phyloP scores from a whole-genome alignment of 305 asterid species.

The Solanum chacoense region DNA sequence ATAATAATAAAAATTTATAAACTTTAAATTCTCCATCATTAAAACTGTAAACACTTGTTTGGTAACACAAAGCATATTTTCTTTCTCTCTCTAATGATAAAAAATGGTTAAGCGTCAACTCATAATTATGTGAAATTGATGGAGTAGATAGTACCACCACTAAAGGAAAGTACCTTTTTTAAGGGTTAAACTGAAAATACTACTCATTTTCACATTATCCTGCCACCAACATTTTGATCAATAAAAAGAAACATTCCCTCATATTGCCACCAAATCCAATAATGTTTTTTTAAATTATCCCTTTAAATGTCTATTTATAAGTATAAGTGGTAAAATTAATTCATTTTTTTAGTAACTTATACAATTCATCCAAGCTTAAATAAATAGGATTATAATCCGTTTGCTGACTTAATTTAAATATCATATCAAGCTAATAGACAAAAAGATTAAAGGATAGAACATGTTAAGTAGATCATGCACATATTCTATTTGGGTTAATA shows the following conservation, averaged over 20 bases:
- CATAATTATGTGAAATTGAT: conserved; percentile 1
- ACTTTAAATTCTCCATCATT: not conserved
- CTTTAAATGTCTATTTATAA: not conserved
- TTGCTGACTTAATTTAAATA: not conserved
- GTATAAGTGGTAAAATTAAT: not conserved
- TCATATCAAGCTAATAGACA: not conserved
- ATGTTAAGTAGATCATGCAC: not conserved
- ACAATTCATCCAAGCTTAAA: not conserved
- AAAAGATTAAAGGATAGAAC: not conserved
- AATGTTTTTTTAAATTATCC: not conserved
- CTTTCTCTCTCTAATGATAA: not conserved
- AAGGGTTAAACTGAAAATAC: not conserved
- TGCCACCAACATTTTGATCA: not conserved
- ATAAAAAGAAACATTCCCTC: not conserved
- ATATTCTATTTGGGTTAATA: not conserved
- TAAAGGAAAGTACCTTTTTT: not conserved
- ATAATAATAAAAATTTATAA: not conserved
- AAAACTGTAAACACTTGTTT: not conserved
- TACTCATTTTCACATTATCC: not conserved
- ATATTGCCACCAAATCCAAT: not conserved
- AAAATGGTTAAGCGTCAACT: not conserved
- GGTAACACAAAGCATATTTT: not conserved
- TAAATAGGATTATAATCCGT: not conserved
- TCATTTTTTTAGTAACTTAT: not conserved
- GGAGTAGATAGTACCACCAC: not conserved